Percentiles rank a stretch among this genome's conserved stretches.
These are phyloP conservation scores for Sclerotinia spermophila DNA, from an alignment of 2,329 filamentous ascomycete species.

Conservation along the genomic window DNA sequence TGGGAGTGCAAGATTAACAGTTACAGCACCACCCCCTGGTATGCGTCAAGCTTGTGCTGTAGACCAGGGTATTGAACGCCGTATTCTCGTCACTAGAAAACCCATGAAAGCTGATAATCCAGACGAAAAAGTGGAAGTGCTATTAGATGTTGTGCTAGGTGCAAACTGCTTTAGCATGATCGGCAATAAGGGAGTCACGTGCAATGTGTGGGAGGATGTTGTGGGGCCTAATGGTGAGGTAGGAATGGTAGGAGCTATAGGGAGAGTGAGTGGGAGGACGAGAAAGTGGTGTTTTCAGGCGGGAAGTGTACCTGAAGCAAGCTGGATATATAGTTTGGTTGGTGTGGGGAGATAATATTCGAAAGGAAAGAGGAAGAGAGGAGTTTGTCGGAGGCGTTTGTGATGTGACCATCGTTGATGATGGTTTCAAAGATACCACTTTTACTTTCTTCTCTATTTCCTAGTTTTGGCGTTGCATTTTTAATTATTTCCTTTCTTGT, in stretches of 20 bases:
- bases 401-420: neutral
- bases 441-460: neutral
- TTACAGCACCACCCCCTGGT: conserved; percentile 68
- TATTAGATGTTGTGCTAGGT: conserved; percentile 30
- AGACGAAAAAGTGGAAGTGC: conserved; percentile 18
- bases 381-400: neutral
- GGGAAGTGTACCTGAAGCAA: conserved; percentile 27
- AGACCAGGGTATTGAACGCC: conserved; percentile 72
- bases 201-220: conserved; percentile 34
- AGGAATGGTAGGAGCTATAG: conserved; percentile 28
- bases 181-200: conserved; percentile 29
- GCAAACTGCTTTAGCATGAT: conserved; percentile 29
- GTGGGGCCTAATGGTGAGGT: conserved; percentile 30
- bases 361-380: neutral
- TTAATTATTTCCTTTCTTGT: neutral
- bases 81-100: conserved; percentile 72
- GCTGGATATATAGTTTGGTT: conserved; percentile 32
- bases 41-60: conserved; percentile 56
- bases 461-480: neutral
- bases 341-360: conserved; percentile 14
- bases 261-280: conserved; percentile 30
- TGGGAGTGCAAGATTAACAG: conserved; percentile 77
- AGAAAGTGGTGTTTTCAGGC: conserved; percentile 34
- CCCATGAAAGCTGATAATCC: conserved; percentile 20
- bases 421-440: conserved; percentile 7